Percentiles rank a stretch among this genome's conserved stretches.
phyloP scores from a whole-genome alignment of 163 green algal genomes.

The Volvox carteri region DNA sequence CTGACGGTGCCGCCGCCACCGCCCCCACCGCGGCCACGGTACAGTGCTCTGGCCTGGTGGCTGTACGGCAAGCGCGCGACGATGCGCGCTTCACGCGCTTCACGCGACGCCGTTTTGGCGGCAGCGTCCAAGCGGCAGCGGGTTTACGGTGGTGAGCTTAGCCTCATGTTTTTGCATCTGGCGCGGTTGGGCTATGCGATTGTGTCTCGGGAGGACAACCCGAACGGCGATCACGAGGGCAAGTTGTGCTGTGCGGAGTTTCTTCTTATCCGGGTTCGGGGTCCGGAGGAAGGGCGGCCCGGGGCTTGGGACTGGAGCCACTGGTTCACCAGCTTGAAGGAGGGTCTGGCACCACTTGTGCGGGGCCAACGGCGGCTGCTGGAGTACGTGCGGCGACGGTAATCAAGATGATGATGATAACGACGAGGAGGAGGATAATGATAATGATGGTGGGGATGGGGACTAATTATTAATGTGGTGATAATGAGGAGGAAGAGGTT shows the following conservation, averaged over 20 bases:
- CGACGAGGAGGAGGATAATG: no score
- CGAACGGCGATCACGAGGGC: background rate
- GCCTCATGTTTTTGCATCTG: constrained; percentile 36
- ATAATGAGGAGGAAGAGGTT: no score
- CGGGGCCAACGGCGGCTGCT: background rate
- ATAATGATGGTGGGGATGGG: no score
- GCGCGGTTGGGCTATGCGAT: constrained; percentile 27
- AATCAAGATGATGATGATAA: no score
- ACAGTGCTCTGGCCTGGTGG: background rate
- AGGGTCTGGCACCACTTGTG: background rate
- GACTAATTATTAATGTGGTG: no score
- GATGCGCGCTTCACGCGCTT: background rate
- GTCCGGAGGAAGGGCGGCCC: constrained; percentile 1
- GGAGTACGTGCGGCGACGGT: no score
- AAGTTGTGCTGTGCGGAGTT: constrained; percentile 20
- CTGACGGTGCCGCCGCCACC: background rate
- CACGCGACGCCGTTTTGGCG: background rate
- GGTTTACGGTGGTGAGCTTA: constrained; percentile 15
- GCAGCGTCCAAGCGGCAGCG: background rate
- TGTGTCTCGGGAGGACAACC: constrained; percentile 27
- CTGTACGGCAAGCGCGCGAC: constrained; percentile 10
- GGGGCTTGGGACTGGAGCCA: background rate
- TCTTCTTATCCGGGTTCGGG: constrained; percentile 7
- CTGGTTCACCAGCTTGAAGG: background rate
- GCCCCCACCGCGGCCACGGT: background rate